phyloP scores from a whole-genome alignment of 345 rosid genomes.

The Aquilaria yunnanensis region DNA sequence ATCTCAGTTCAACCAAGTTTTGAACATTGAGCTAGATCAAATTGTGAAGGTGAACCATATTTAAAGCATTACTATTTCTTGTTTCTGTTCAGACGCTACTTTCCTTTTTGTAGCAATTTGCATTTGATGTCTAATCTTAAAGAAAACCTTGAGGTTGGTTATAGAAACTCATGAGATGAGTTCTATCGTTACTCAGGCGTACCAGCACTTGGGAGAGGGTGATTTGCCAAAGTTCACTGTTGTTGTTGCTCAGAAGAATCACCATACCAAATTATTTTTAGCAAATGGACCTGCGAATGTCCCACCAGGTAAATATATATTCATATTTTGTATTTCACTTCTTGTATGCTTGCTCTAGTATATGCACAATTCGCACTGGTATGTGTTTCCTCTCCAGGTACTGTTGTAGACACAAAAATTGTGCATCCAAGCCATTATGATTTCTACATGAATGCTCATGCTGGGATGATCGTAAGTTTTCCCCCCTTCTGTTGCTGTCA shows the following conservation, averaged over 20 bases:
- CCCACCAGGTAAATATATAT: constrained; percentile 59
- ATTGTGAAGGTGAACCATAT: constrained; percentile 52
- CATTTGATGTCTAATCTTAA: neutral
- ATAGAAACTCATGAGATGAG: neutral
- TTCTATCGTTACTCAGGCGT: constrained; percentile 48
- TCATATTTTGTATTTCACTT: constrained; percentile 2
- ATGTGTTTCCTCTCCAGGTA: constrained; percentile 37
- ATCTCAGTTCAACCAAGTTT: constrained; percentile 87
- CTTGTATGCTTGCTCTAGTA: neutral
- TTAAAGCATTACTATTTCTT: neutral
- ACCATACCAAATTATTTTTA: constrained; percentile 82
- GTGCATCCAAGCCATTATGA: constrained; percentile 83
- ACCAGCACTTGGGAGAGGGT: constrained; percentile 51
- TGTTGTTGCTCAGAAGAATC: constrained; percentile 86
- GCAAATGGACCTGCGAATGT: constrained; percentile 57
- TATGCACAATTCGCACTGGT: constrained; percentile 7
- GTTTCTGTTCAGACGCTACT: neutral
- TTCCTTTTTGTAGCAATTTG: neutral
- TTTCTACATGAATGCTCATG: constrained; percentile 90
- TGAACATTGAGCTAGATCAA: constrained; percentile 77
- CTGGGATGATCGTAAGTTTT: constrained; percentile 61
- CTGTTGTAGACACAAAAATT: constrained; percentile 74
- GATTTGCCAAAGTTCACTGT: constrained; percentile 71
- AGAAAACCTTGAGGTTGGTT: too few species aligned
- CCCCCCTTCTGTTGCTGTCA: neutral